These are phyloP conservation scores for Geotrichum restrictum DNA, from an alignment of 1,139 yeast species.

Conservation along the genomic window DNA sequence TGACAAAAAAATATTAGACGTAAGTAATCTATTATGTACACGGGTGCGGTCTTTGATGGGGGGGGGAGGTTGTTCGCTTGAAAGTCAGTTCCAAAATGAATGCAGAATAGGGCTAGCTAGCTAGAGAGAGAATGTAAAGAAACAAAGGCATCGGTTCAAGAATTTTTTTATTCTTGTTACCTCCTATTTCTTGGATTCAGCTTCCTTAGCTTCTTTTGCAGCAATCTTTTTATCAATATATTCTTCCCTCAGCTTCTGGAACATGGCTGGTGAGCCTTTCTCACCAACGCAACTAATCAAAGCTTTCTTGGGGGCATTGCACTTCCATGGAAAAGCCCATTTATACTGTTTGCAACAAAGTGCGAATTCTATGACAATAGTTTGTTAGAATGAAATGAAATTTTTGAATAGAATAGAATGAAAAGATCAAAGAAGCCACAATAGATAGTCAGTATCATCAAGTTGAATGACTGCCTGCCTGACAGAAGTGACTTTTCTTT, in stretches of 20 bases:
- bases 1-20: too few relatives aligned
- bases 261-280: slow-evolving; percentile 58
- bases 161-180: too few relatives aligned
- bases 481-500: too few relatives aligned
- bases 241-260: slow-evolving; percentile 62
- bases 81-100: too few relatives aligned
- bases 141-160: too few relatives aligned
- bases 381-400: slow-evolving; percentile 45
- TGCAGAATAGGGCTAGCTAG: too few relatives aligned
- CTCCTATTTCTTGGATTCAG: background rate
- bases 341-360: slow-evolving; percentile 54
- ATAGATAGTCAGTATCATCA: too few relatives aligned
- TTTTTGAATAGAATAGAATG: slow-evolving; percentile 33
- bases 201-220: slow-evolving; percentile 9
- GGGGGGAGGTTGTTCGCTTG: too few relatives aligned
- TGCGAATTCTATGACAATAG: slow-evolving; percentile 42
- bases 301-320: slow-evolving; percentile 55
- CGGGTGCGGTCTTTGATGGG: too few relatives aligned
- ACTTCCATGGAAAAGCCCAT: slow-evolving; percentile 53
- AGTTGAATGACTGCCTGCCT: too few relatives aligned
- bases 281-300: slow-evolving; percentile 69
- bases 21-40: too few relatives aligned
- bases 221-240: slow-evolving; percentile 30
- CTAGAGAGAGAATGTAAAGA: too few relatives aligned
- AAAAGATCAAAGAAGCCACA: slow-evolving; percentile 29